Percentiles rank a stretch among this genome's conserved stretches.
These are phyloP conservation scores for Didymella segeticola DNA, from an alignment of 2,329 filamentous ascomycete genomes.

Conservation along the genomic window DNA sequence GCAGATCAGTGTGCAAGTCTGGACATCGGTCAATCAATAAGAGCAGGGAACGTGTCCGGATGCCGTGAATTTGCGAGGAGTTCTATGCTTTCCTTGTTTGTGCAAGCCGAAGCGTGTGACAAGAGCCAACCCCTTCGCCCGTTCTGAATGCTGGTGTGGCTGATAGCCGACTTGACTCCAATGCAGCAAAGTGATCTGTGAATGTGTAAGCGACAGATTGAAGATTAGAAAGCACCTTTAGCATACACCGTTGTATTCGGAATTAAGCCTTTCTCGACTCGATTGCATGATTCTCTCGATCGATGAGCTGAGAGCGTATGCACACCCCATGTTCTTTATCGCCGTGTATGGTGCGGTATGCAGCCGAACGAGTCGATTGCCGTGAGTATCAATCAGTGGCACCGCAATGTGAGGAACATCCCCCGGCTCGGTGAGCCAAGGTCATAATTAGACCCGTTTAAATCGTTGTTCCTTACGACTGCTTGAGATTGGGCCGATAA, in stretches of 20 bases:
- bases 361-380: background rate
- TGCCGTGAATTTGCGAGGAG: background rate
- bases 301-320: background rate
- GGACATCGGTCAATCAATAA: background rate
- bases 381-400: background rate
- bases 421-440: too few relatives aligned
- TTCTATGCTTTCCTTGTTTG: background rate
- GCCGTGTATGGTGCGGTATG: background rate
- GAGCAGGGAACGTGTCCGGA: background rate
- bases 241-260: background rate
- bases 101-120: background rate
- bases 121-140: conserved; percentile 3
- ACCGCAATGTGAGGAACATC: background rate
- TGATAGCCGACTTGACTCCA: conserved; percentile 2
- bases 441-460: background rate
- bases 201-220: background rate
- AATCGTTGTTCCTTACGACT: background rate
- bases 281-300: background rate
- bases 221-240: background rate
- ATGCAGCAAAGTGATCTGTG: background rate
- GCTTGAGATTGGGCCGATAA: background rate
- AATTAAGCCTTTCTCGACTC: background rate
- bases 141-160: background rate
- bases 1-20: background rate
- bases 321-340: background rate